phyloP scores from a whole-genome alignment of 805 yeast genomes.

The Candida saitoana region DNA sequence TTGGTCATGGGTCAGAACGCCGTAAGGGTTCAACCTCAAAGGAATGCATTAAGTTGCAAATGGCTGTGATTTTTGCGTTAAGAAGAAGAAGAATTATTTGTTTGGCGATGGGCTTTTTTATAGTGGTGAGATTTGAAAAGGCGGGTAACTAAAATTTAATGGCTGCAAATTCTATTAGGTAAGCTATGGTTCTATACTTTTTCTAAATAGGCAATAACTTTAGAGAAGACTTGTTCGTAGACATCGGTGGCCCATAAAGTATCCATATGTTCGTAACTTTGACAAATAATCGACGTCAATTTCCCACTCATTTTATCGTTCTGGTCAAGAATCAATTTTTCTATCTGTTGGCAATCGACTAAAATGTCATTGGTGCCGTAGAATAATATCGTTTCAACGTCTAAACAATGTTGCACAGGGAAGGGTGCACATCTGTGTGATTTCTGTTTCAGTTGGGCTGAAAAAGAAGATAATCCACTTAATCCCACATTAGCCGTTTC shows the following conservation, averaged over 20 bases:
- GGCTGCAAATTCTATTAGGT: background rate
- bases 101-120: constrained; percentile 12
- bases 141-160: constrained; percentile 28
- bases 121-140: constrained; percentile 5
- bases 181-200: background rate
- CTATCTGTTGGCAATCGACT: constrained; percentile 25
- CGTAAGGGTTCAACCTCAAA: constrained; percentile 65
- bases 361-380: constrained; percentile 27
- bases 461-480: constrained; percentile 17
- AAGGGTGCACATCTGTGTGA: constrained; percentile 23
- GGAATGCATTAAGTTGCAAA: constrained; percentile 60
- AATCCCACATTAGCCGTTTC: constrained; percentile 24
- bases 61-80: constrained; percentile 68
- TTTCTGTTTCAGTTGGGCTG: constrained; percentile 13
- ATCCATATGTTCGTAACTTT: constrained; percentile 30
- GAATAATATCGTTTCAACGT: constrained; percentile 24
- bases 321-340: constrained; percentile 18
- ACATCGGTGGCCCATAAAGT: constrained; percentile 27
- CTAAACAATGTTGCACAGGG: constrained; percentile 25
- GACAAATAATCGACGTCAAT: constrained; percentile 17
- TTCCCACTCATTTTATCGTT: constrained; percentile 21
- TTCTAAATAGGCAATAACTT: constrained; percentile 11
- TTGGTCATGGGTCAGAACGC: constrained; percentile 70
- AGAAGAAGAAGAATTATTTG: constrained; percentile 14
- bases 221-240: constrained; percentile 20